Percentiles rank a stretch among this genome's conserved stretches.
phyloP scores from a whole-genome alignment of 164 flowering plant species.

The Tinospora cordifolia region DNA sequence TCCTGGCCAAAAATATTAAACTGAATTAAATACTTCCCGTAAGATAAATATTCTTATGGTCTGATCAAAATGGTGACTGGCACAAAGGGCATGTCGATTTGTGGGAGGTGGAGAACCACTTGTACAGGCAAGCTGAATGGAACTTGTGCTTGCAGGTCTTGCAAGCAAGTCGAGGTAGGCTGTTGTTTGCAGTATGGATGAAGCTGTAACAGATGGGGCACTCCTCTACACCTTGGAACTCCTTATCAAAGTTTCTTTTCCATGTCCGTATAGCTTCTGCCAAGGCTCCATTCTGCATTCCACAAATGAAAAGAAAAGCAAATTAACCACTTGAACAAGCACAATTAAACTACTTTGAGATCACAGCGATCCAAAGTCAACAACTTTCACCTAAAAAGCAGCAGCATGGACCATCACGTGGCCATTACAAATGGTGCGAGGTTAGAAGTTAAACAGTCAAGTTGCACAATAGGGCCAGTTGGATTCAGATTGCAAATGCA shows the following conservation, averaged over 20 bases:
- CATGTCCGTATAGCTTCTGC: slow-evolving; percentile 86
- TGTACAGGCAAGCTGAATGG: slow-evolving; percentile 88
- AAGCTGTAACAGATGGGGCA: slow-evolving; percentile 99
- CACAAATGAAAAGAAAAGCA: slow-evolving; percentile 1
- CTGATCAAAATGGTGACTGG: slow-evolving; percentile 80
- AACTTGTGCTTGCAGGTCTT: slow-evolving; percentile 97
- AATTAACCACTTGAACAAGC: not conserved
- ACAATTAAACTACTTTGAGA: not conserved
- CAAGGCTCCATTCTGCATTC: slow-evolving; percentile 79
- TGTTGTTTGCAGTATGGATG: slow-evolving; percentile 73
- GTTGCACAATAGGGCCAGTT: not conserved
- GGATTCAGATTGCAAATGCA: not conserved
- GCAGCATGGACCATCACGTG: not conserved
- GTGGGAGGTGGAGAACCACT: slow-evolving; percentile 97
- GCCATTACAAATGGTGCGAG: not conserved
- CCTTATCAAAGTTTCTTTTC: slow-evolving; percentile 90
- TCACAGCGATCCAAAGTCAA: not conserved
- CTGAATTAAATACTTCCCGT: not conserved
- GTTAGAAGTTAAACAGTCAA: not conserved
- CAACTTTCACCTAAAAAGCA: not conserved
- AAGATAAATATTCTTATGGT: not conserved
- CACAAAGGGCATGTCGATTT: slow-evolving; percentile 93
- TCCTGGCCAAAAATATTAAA: not conserved
- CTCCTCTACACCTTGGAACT: slow-evolving; percentile 93
- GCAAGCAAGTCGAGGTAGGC: slow-evolving; percentile 91